Evolutionary conservation across 768 basidiomycete genomes (phyloP).

Genomic region (Polyporus arcularius): DNA sequence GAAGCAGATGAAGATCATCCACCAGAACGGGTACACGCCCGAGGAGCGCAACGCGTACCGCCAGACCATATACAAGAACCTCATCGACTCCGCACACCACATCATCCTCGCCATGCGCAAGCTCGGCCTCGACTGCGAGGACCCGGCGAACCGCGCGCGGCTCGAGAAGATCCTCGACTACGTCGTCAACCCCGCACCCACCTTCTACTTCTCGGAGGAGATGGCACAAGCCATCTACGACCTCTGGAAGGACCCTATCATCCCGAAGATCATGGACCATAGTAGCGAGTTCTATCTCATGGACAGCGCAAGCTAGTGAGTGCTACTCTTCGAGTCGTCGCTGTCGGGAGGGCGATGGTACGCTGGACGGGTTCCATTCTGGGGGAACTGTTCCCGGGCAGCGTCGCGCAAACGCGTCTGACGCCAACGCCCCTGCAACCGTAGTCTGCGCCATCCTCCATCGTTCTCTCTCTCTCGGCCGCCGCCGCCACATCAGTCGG

Average conservation of each 20-base stretch:
- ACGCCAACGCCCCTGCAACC: too few relatives aligned
- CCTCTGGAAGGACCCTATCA: conserved; percentile 70
- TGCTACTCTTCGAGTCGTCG: conserved; percentile 13
- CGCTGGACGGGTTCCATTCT: not conserved
- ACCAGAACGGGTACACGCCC: conserved; percentile 84
- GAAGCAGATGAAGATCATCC: conserved; percentile 99
- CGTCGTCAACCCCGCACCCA: conserved; percentile 44
- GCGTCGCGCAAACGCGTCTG: too few relatives aligned
- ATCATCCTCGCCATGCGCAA: conserved; percentile 86
- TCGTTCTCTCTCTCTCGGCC: not conserved
- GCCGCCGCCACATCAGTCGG: not conserved
- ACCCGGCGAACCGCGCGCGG: conserved; percentile 63
- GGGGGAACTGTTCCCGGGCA: not conserved
- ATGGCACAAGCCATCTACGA: conserved; percentile 70
- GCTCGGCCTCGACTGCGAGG: conserved; percentile 75
- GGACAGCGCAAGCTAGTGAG: conserved; percentile 91
- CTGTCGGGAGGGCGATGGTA: too few relatives aligned
- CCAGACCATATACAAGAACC: conserved; percentile 80
- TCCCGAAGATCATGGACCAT: conserved; percentile 52
- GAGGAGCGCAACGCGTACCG: conserved; percentile 79
- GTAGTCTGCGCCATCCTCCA: not conserved
- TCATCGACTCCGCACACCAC: conserved; percentile 86
- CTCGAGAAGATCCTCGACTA: conserved; percentile 67
- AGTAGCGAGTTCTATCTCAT: conserved; percentile 86
- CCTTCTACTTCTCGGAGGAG: conserved; percentile 55